These are phyloP conservation scores for Cercospora sp. DNA, from an alignment of 2,329 filamentous ascomycete species.

Conservation along the genomic window DNA sequence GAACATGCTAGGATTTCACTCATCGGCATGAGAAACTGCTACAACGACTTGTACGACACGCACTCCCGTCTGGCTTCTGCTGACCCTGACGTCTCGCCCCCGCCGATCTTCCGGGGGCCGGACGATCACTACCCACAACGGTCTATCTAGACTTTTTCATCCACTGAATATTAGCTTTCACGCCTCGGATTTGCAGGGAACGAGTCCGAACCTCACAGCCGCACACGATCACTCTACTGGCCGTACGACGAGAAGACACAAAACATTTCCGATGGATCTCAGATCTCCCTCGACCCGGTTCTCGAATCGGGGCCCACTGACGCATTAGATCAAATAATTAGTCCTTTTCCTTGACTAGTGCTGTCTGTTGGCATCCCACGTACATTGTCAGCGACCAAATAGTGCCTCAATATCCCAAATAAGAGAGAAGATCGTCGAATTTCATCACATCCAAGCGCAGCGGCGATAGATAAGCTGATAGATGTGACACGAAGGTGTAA, in stretches of 20 bases:
- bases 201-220: neutral
- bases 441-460: neutral
- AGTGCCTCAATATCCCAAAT: neutral
- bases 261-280: neutral
- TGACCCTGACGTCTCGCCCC: neutral
- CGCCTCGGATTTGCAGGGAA: neutral
- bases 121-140: neutral
- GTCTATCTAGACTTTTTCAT: neutral
- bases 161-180: neutral
- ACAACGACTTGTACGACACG: neutral
- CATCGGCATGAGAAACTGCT: neutral
- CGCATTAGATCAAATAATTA: neutral
- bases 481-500: neutral
- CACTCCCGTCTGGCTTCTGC: neutral
- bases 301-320: neutral
- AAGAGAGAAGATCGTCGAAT: neutral
- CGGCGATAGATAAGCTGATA: neutral
- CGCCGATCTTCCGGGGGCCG: neutral
- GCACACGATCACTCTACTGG: neutral
- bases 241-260: neutral
- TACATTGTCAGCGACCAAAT: neutral
- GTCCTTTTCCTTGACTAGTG: neutral
- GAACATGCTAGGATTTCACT: neutral
- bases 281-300: neutral
- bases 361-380: neutral